Evolutionary conservation across 2,329 filamentous ascomycete genomes (phyloP).

Genomic region (Metarhizium sp.): DNA sequence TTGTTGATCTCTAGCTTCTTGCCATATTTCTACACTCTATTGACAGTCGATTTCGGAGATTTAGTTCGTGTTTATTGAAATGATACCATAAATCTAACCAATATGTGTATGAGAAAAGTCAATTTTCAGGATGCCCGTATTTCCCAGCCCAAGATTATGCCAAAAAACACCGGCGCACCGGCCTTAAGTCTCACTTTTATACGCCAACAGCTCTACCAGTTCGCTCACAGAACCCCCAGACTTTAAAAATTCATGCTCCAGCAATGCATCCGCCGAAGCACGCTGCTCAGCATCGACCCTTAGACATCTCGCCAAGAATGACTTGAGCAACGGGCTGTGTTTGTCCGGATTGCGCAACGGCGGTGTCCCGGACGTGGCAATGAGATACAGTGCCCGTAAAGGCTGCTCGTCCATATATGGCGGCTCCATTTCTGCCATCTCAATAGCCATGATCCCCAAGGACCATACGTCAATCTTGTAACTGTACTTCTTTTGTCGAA

Average conservation of each 20-base stretch:
- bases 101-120: no score
- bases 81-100: no score
- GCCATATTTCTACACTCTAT: no score
- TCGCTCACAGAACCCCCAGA: not conserved
- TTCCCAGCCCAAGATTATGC: no score
- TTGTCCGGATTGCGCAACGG: constrained; percentile 95
- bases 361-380: constrained; percentile 92
- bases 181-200: constrained; percentile 47
- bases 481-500: constrained; percentile 97
- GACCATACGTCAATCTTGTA: constrained; percentile 98
- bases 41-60: no score
- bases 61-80: no score
- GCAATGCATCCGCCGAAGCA: constrained; percentile 78
- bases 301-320: constrained; percentile 87
- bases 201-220: constrained; percentile 63
- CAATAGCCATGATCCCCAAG: constrained; percentile 96
- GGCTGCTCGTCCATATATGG: constrained; percentile 96
- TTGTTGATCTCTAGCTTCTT: no score
- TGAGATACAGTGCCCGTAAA: constrained; percentile 89
- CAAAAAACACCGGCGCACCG: not conserved
- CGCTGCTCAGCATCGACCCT: constrained; percentile 92
- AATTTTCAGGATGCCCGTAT: no score
- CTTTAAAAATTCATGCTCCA: constrained; percentile 48
- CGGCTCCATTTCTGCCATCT: constrained; percentile 97
- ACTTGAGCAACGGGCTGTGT: constrained; percentile 90